Evolutionary conservation across 2,329 filamentous ascomycete genomes (phyloP).

Genomic region (Fusarium veterinarium): DNA sequence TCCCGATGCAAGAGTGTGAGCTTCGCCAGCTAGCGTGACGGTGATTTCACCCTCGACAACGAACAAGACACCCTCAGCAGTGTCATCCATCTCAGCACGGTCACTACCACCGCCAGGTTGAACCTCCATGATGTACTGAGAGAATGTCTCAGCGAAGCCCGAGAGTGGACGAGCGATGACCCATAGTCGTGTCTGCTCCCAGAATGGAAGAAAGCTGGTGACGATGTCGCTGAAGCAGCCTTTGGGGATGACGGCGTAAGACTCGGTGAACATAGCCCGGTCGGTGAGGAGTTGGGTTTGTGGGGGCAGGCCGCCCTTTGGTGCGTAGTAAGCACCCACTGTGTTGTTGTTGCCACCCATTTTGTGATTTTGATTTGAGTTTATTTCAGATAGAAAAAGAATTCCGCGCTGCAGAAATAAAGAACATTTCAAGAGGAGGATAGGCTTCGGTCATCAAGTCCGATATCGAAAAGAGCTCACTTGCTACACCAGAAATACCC

Average conservation of each 20-base stretch:
- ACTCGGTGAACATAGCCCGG: conserved; percentile 32
- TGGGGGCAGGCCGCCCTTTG: conserved; percentile 24
- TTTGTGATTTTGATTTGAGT: background rate
- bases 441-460: background rate
- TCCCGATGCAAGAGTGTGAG: conserved; percentile 10
- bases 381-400: background rate
- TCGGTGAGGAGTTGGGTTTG: conserved; percentile 30
- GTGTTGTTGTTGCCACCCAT: conserved; percentile 11
- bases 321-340: conserved; percentile 28
- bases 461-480: background rate
- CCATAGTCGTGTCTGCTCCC: conserved; percentile 30
- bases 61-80: conserved; percentile 24
- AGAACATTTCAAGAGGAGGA: background rate
- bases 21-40: conserved; percentile 7
- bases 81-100: conserved; percentile 23
- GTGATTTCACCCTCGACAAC: conserved; percentile 26
- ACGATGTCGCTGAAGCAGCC: conserved; percentile 34
- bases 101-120: conserved; percentile 23
- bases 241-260: conserved; percentile 31
- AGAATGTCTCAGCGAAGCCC: conserved; percentile 30
- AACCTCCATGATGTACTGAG: conserved; percentile 33
- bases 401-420: too few relatives aligned
- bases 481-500: background rate
- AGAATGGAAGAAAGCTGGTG: conserved; percentile 28
- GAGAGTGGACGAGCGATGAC: conserved; percentile 25